A percentile compares a stretch with the other conserved stretches of the same genome.
These are phyloP conservation scores for Paramyrothecium sp. DNA, from an alignment of 2,329 filamentous ascomycete genomes.

Conservation along the genomic window DNA sequence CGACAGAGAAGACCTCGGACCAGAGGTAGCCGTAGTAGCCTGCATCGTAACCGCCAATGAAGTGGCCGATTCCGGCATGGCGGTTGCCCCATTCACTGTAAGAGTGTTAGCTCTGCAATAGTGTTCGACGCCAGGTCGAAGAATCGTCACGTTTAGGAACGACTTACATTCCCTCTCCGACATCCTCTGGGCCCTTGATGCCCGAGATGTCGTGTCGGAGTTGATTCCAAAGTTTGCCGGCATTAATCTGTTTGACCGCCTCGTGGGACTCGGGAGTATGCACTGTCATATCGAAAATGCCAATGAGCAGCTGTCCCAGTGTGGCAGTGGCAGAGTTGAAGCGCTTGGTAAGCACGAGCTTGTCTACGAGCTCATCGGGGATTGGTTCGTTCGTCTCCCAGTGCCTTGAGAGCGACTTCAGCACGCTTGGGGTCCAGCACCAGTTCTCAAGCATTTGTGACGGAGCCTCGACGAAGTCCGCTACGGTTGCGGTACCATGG, in stretches of 20 bases:
- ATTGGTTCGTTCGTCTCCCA: slow-evolving; percentile 70
- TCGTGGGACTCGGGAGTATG: slow-evolving; percentile 70
- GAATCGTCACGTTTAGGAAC: no score
- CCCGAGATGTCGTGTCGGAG: slow-evolving; percentile 70
- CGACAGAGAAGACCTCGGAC: slow-evolving; percentile 77
- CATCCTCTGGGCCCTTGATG: slow-evolving; percentile 70
- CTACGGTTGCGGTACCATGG: slow-evolving; percentile 64
- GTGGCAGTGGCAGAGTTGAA: slow-evolving; percentile 80
- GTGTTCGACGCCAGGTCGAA: no score
- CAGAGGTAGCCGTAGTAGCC: slow-evolving; percentile 78
- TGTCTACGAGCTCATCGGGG: slow-evolving; percentile 71
- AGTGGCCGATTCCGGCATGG: slow-evolving; percentile 77
- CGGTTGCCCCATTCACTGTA: slow-evolving; percentile 69
- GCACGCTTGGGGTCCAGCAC: slow-evolving; percentile 68
- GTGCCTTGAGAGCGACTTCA: slow-evolving; percentile 69
- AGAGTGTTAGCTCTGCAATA: slow-evolving; percentile 22
- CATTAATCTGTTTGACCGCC: slow-evolving; percentile 64
- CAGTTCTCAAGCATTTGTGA: slow-evolving; percentile 76
- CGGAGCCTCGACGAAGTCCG: slow-evolving; percentile 71
- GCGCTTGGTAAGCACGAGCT: slow-evolving; percentile 74
- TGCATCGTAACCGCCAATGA: slow-evolving; percentile 82
- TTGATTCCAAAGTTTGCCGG: slow-evolving; percentile 68
- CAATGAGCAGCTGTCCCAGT: slow-evolving; percentile 75
- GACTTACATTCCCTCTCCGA: slow-evolving; percentile 55
- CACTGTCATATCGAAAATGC: slow-evolving; percentile 80